phyloP scores from a whole-genome alignment of 1,139 yeast species.

The Zygoascus sp. region DNA sequence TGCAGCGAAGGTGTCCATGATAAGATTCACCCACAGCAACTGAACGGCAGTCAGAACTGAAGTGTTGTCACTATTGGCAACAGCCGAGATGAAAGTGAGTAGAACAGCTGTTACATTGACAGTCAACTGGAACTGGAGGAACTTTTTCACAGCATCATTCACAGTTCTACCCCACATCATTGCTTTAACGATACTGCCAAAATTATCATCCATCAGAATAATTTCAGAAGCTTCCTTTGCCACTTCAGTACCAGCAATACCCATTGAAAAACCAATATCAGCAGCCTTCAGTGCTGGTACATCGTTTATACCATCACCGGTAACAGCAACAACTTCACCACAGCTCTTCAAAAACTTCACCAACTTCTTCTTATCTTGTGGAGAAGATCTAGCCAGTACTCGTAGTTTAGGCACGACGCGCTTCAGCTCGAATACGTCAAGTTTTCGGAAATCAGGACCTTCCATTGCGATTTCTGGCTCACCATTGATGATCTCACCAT shows the following conservation, averaged over 20 bases:
- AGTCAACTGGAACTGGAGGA: conserved; percentile 92
- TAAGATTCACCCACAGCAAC: conserved; percentile 92
- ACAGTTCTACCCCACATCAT: conserved; percentile 99
- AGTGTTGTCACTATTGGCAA: conserved; percentile 67
- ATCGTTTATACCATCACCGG: conserved; percentile 95
- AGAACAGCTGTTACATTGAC: conserved; percentile 95
- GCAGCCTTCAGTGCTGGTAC: conserved; percentile 77
- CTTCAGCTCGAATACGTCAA: conserved; percentile 54
- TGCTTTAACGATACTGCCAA: conserved; percentile 93
- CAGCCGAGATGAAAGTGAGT: conserved; percentile 89
- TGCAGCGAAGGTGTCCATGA: conserved; percentile 98
- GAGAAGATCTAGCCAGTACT: conserved; percentile 91
- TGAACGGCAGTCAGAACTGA: conserved; percentile 97
- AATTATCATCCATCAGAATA: conserved; percentile 77
- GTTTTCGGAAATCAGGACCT: conserved; percentile 80
- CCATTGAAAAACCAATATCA: conserved; percentile 88
- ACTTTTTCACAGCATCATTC: conserved; percentile 87
- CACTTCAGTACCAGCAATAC: conserved; percentile 74
- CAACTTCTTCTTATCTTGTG: conserved; percentile 85
- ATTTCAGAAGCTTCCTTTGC: conserved; percentile 80
- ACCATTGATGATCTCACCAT: conserved; percentile 35
- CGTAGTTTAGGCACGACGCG: conserved; percentile 64
- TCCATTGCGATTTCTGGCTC: conserved; percentile 73
- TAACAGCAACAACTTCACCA: conserved; percentile 95
- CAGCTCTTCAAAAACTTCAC: conserved; percentile 75